phyloP scores from a whole-genome alignment of 768 basidiomycete species.

The Gloeopeniophorella convolvens region DNA sequence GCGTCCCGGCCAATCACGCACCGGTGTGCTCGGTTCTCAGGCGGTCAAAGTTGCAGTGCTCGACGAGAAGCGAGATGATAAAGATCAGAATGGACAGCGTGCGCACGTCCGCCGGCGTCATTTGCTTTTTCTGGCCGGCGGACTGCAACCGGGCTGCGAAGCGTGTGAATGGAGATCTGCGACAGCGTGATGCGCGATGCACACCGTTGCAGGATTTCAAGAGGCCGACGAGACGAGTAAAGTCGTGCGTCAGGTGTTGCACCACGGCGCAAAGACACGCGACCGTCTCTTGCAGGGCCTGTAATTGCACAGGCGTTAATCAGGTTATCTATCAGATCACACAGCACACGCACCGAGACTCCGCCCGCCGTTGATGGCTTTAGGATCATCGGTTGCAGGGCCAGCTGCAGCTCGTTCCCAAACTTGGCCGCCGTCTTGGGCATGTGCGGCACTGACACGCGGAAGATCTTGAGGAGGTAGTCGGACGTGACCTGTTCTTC shows the following conservation, averaged over 20 bases:
- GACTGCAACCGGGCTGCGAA: slow-evolving; percentile 56
- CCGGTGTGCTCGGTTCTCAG: slow-evolving; percentile 57
- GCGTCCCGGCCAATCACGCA: slow-evolving; percentile 29
- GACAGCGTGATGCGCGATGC: slow-evolving; percentile 18
- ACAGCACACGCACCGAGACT: slow-evolving; percentile 43
- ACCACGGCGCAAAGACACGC: slow-evolving; percentile 89
- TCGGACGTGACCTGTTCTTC: slow-evolving; percentile 85
- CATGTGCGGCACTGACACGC: slow-evolving; percentile 78
- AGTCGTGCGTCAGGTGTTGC: slow-evolving; percentile 83
- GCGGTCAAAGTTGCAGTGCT: slow-evolving; percentile 83
- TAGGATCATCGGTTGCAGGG: slow-evolving; percentile 86
- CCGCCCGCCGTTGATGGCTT: slow-evolving; percentile 70
- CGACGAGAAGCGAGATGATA: slow-evolving; percentile 79
- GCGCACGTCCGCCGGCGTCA: slow-evolving; percentile 44
- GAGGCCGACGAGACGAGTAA: slow-evolving; percentile 64
- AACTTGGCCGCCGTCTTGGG: slow-evolving; percentile 87
- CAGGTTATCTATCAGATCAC: neutral
- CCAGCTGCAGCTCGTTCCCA: slow-evolving; percentile 73
- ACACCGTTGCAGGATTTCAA: slow-evolving; percentile 81
- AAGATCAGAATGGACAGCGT: slow-evolving; percentile 67
- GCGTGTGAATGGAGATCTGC: neutral
- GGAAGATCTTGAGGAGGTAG: slow-evolving; percentile 84
- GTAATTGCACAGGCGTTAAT: neutral
- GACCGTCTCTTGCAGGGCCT: slow-evolving; percentile 88
- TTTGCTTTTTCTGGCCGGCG: slow-evolving; percentile 40